A percentile compares a stretch with the other conserved stretches of the same genome.
Evolutionary conservation across 257 asterid species (phyloP).

Genomic region (Primulina eburnea): DNA sequence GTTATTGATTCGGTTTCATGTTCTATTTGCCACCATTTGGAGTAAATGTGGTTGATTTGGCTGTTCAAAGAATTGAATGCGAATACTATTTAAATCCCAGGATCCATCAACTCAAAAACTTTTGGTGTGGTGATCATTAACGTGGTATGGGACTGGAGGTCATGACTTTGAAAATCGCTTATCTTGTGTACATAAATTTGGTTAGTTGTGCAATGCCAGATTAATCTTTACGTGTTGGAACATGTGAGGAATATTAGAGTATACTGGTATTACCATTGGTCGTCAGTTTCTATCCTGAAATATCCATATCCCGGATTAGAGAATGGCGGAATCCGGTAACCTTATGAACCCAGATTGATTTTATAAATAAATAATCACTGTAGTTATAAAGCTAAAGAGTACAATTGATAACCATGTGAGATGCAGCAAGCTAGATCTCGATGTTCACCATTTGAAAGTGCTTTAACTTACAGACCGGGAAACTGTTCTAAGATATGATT

Average conservation of each 20-base stretch:
- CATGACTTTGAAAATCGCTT: no score
- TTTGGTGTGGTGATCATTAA: no score
- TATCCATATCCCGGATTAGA: neutral
- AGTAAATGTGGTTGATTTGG: neutral
- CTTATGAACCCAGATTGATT: neutral
- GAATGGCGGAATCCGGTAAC: neutral
- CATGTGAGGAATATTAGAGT: no score
- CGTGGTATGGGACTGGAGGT: no score
- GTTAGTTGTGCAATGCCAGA: no score
- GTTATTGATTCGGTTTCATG: neutral
- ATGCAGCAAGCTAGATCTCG: neutral
- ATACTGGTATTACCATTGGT: neutral
- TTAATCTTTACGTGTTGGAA: no score
- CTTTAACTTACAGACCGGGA: neutral
- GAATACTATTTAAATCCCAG: no score
- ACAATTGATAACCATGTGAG: neutral
- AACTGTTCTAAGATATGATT: no score
- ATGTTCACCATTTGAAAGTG: neutral
- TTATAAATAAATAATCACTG: neutral
- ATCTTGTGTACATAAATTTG: no score
- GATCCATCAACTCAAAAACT: no score
- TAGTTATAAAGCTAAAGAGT: neutral
- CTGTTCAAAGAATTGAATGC: no score
- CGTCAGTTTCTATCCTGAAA: neutral
- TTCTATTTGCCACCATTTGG: neutral